These are phyloP conservation scores for Malassezia furfur DNA, from an alignment of 1,284 basidiomycete genomes.

Conservation along the genomic window DNA sequence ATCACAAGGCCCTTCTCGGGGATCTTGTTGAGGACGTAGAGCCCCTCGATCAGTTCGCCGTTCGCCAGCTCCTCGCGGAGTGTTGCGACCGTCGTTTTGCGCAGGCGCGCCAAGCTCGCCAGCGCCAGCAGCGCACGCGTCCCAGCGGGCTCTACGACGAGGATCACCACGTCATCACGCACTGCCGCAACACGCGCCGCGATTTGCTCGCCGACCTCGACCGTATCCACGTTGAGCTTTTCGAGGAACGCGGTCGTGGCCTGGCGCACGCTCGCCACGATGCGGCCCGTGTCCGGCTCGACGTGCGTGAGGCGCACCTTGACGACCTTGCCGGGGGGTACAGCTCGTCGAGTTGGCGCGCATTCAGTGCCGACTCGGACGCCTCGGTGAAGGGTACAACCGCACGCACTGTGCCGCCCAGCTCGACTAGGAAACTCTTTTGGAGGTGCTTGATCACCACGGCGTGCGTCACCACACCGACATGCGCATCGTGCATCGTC, in stretches of 20 bases:
- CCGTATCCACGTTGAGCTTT: conserved; percentile 38
- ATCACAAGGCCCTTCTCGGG: conserved; percentile 32
- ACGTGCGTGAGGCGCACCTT: conserved; percentile 74
- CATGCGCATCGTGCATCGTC: conserved; percentile 59
- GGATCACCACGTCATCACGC: conserved; percentile 40
- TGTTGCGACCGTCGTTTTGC: conserved; percentile 61
- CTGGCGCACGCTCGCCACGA: conserved; percentile 80
- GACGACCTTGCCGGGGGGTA: conserved; percentile 65
- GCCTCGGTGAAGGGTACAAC: conserved; percentile 55
- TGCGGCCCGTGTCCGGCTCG: conserved; percentile 58
- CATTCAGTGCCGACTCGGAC: conserved; percentile 23
- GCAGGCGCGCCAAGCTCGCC: conserved; percentile 75
- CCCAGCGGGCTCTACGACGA: conserved; percentile 51
- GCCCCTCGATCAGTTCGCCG: conserved; percentile 65
- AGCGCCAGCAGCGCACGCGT: conserved; percentile 74
- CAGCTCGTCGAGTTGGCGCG: conserved; percentile 54
- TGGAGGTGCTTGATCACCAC: conserved; percentile 56
- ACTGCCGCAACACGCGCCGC: conserved; percentile 34
- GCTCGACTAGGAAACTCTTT: conserved; percentile 36
- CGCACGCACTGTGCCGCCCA: conserved; percentile 76
- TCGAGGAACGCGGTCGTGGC: conserved; percentile 50
- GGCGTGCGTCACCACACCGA: conserved; percentile 69
- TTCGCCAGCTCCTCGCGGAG: conserved; percentile 60
- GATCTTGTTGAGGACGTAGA: conserved; percentile 83
- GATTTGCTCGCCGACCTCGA: conserved; percentile 41